Evolutionary conservation across 352 stramenopile genomes (phyloP).

Genomic region (Phytophthora pini): DNA sequence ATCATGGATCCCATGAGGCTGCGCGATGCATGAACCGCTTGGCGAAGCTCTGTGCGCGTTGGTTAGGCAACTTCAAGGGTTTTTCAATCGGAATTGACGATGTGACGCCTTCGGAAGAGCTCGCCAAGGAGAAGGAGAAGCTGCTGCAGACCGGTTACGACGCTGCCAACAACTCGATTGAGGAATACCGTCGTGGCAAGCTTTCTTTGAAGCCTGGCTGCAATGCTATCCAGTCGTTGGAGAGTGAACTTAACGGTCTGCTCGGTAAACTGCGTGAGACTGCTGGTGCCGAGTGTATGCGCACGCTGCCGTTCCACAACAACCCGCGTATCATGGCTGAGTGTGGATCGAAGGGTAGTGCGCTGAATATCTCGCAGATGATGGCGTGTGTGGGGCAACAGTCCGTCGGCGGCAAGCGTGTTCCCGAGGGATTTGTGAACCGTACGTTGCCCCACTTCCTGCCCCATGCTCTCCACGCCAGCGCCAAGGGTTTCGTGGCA

Average conservation of each 20-base stretch:
- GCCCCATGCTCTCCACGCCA: constrained; percentile 93
- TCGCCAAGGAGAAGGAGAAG: constrained; percentile 95
- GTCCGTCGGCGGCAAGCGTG: constrained; percentile 97
- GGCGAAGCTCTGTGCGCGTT: constrained; percentile 97
- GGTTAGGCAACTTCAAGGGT: constrained; percentile 96
- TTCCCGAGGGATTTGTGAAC: constrained; percentile 99
- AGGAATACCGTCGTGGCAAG: constrained; percentile 94
- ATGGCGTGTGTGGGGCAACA: constrained; percentile 99
- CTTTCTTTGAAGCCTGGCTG: constrained; percentile 97
- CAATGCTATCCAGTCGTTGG: constrained; percentile 97
- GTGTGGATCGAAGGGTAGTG: constrained; percentile 98
- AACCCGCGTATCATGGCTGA: constrained; percentile 98
- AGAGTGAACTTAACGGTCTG: constrained; percentile 98
- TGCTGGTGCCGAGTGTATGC: constrained; percentile 98
- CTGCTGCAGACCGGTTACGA: constrained; percentile 92
- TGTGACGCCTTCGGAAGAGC: constrained; percentile 96
- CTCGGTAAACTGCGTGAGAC: constrained; percentile 98
- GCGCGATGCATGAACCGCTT: constrained; percentile 98
- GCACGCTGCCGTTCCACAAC: constrained; percentile 97
- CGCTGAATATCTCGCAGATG: constrained; percentile 99
- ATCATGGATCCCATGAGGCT: constrained; percentile 93
- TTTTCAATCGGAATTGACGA: constrained; percentile 99
- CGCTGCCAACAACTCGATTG: constrained; percentile 92
- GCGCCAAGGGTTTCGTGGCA: constrained; percentile 99
- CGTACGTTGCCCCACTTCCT: constrained; percentile 98